Evolutionary conservation across 192 early-diverging fungal genomes (phyloP).

Genomic region (Coemansia sp.): DNA sequence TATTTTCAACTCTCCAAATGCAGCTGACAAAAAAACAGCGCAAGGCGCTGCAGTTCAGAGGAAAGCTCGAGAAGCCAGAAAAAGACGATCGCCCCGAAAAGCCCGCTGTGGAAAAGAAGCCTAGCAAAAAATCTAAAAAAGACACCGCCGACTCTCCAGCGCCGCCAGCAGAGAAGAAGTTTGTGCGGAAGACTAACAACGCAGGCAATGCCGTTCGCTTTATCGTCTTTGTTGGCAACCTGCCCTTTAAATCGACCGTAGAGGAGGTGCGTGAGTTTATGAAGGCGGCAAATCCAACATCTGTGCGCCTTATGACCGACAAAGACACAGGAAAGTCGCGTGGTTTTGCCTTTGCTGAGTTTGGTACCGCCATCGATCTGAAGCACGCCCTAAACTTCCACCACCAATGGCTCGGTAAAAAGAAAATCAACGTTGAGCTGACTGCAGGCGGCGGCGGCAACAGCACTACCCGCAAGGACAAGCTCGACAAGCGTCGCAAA

Average conservation of each 20-base stretch:
- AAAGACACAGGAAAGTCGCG: conserved; percentile 69
- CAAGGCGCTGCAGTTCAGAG: conserved; percentile 41
- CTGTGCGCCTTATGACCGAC: conserved; percentile 67
- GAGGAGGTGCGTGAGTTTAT: conserved; percentile 64
- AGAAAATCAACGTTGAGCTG: conserved; percentile 72
- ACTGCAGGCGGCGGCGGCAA: conserved; percentile 74
- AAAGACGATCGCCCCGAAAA: conserved; percentile 15
- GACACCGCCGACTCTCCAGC: no score
- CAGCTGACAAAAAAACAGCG: conserved; percentile 49
- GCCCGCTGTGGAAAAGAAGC: conserved; percentile 11
- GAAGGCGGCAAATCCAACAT: conserved; percentile 58
- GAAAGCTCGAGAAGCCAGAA: conserved; percentile 33
- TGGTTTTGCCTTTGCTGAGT: conserved; percentile 74
- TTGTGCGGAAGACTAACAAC: conserved; percentile 25
- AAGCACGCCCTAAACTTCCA: conserved; percentile 67
- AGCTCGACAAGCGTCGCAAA: conserved; percentile 35
- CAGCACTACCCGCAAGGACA: conserved; percentile 43
- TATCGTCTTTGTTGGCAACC: conserved; percentile 66
- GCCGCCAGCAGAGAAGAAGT: conserved; percentile 28
- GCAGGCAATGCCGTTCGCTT: conserved; percentile 39
- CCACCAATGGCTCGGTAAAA: conserved; percentile 60
- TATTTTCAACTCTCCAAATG: conserved; percentile 1
- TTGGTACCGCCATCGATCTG: conserved; percentile 56
- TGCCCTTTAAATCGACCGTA: conserved; percentile 64
- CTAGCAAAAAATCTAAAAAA: no score